Percentiles rank a stretch among this genome's conserved stretches.
These are phyloP conservation scores for Chrysosporium keratinophilum DNA, from an alignment of 2,329 filamentous ascomycete genomes.

Conservation along the genomic window DNA sequence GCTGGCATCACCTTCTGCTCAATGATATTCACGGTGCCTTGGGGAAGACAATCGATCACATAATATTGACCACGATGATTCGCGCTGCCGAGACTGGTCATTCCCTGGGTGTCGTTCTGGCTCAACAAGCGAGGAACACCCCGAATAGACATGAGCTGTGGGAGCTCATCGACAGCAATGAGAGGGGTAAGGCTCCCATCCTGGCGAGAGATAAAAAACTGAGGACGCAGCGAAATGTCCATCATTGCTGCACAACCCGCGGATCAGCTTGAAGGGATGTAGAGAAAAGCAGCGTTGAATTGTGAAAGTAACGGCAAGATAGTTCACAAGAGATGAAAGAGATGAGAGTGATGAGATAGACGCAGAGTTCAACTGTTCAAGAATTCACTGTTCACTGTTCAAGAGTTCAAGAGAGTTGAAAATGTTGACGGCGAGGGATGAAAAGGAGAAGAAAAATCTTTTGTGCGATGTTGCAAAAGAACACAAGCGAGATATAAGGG, in stretches of 20 bases:
- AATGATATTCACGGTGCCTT: not conserved
- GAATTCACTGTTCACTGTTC: not conserved
- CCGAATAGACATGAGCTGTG: conserved; percentile 28
- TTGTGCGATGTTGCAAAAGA: not conserved
- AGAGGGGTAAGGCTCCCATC: conserved; percentile 35
- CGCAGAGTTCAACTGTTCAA: not conserved
- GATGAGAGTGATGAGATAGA: not conserved
- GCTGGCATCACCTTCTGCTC: not conserved
- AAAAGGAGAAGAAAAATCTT: conserved; percentile 5
- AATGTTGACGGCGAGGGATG: not conserved
- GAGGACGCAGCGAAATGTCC: conserved; percentile 25
- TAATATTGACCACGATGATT: conserved; percentile 27
- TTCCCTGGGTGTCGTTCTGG: conserved; percentile 32
- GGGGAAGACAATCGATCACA: conserved; percentile 24
- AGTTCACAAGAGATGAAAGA: not conserved
- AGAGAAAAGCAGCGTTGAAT: not conserved
- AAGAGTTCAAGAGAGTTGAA: not conserved
- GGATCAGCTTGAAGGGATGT: not conserved
- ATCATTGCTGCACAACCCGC: not conserved
- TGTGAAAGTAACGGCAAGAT: not conserved
- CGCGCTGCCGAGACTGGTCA: conserved; percentile 34
- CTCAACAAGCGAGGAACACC: conserved; percentile 30
- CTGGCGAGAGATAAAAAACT: conserved; percentile 35
- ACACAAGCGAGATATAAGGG: not conserved
- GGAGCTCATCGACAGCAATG: conserved; percentile 39